These are phyloP conservation scores for Amyloporia xantha DNA, from an alignment of 768 basidiomycete genomes.

Conservation along the genomic window DNA sequence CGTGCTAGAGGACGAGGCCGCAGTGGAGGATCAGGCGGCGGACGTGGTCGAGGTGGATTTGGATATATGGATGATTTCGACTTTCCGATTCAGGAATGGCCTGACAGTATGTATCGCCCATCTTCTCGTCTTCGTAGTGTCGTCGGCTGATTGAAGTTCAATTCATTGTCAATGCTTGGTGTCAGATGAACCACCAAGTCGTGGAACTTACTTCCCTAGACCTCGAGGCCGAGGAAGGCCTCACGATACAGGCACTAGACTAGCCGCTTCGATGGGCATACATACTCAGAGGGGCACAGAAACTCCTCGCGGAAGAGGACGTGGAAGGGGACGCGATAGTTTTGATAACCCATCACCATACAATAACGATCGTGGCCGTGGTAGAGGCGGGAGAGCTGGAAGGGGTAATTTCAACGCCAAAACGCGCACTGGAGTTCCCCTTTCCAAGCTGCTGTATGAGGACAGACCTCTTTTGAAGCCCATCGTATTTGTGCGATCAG, in stretches of 20 bases:
- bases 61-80: constrained; percentile 17
- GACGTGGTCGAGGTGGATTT: constrained; percentile 19
- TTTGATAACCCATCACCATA: not conserved
- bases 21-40: constrained; percentile 20
- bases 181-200: constrained; percentile 9
- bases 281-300: constrained; percentile 9
- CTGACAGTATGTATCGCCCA: constrained; percentile 18
- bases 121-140: not conserved
- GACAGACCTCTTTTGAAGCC: constrained; percentile 62
- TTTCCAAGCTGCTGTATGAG: constrained; percentile 49
- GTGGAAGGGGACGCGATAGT: constrained; percentile 12
- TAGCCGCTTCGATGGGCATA: too few species aligned
- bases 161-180: too few species aligned
- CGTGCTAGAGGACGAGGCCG: constrained; percentile 12
- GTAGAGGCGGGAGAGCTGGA: constrained; percentile 20
- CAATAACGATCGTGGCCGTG: constrained; percentile 8
- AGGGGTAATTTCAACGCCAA: constrained; percentile 21
- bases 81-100: constrained; percentile 25
- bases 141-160: not conserved
- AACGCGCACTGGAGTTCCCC: constrained; percentile 36
- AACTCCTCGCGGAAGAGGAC: constrained; percentile 21
- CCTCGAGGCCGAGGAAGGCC: constrained; percentile 15
- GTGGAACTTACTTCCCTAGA: constrained; percentile 14
- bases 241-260: not conserved
- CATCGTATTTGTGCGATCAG: constrained; percentile 60